phyloP scores from a whole-genome alignment of 176 grass and related monocot genomes.

The Oropetium thomaeum region DNA sequence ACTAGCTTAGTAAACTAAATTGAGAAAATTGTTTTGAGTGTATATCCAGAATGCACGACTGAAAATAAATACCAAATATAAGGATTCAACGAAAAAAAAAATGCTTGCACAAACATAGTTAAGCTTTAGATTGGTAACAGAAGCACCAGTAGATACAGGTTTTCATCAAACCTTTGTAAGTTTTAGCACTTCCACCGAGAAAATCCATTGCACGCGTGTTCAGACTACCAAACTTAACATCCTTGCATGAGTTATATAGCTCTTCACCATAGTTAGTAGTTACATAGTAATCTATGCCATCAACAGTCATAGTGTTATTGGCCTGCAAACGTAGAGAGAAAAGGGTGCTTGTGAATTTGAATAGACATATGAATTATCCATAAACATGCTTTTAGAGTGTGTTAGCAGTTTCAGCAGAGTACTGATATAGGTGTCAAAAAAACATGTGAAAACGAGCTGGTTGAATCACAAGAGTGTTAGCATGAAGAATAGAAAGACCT shows the following conservation, averaged over 20 bases:
- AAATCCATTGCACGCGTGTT: constrained; percentile 99
- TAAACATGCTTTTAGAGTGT: constrained; percentile 1
- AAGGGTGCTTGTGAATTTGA: constrained; percentile 9
- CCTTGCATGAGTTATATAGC: constrained; percentile 92
- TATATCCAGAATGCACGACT: not conserved
- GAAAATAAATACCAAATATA: not conserved
- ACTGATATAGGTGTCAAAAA: not conserved
- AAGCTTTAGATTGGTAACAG: not conserved
- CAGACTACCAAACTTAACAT: constrained; percentile 94
- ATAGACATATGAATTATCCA: constrained; percentile 9
- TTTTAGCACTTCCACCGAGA: constrained; percentile 79
- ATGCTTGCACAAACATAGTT: not conserved
- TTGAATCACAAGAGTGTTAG: not conserved
- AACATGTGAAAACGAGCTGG: not conserved
- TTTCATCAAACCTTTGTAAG: constrained; percentile 66
- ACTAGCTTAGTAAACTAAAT: constrained; percentile 4
- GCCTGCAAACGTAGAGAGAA: constrained; percentile 54
- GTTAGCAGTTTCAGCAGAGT: constrained; percentile 19
- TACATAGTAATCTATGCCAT: constrained; percentile 80
- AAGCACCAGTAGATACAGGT: not conserved
- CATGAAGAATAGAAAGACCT: constrained; percentile 49
- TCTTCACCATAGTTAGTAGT: constrained; percentile 69
- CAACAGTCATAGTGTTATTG: constrained; percentile 65
- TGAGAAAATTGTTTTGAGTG: not conserved
- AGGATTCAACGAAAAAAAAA: not conserved